phyloP scores from a whole-genome alignment of 1,139 yeast genomes.

The Eremothecium cymbalariae region DNA sequence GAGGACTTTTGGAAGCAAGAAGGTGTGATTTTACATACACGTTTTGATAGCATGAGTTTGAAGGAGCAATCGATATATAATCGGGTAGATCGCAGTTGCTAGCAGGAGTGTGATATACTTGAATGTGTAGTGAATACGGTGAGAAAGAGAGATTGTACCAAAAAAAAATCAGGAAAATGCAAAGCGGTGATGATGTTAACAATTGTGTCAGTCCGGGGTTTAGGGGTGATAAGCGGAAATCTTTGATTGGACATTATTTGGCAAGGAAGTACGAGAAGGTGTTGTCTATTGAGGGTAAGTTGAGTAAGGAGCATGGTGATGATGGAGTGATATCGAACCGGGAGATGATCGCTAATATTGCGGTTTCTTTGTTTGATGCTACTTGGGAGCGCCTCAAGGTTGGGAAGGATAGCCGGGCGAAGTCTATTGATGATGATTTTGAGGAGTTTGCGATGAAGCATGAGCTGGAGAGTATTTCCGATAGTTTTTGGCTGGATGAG shows the following conservation, averaged over 20 bases:
- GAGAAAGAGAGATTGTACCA: too few relatives aligned
- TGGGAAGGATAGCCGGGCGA: conserved; percentile 15
- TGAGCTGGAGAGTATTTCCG: conserved; percentile 17
- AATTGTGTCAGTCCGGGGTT: conserved; percentile 2
- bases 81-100: too few relatives aligned
- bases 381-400: conserved; percentile 40
- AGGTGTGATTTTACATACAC: too few relatives aligned
- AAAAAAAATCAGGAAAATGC: too few relatives aligned
- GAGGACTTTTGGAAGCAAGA: too few relatives aligned
- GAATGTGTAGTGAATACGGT: too few relatives aligned
- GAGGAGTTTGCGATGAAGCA: conserved; percentile 11
- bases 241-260: conserved; percentile 15
- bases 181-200: too few relatives aligned
- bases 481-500: conserved; percentile 25
- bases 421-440: conserved; percentile 14
- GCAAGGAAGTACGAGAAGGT: conserved; percentile 24
- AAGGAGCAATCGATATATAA: too few relatives aligned
- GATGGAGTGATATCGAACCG: conserved; percentile 34
- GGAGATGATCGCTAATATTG: conserved; percentile 50
- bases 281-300: conserved; percentile 18
- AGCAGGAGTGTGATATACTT: too few relatives aligned
- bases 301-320: too few relatives aligned
- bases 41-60: too few relatives aligned
- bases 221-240: conserved; percentile 5
- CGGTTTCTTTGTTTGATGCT: conserved; percentile 48